A percentile compares a stretch with the other conserved stretches of the same genome.
These are phyloP conservation scores for Plasmodium gallinaceum DNA, from an alignment of 169 alveolate genomes.

Conservation along the genomic window DNA sequence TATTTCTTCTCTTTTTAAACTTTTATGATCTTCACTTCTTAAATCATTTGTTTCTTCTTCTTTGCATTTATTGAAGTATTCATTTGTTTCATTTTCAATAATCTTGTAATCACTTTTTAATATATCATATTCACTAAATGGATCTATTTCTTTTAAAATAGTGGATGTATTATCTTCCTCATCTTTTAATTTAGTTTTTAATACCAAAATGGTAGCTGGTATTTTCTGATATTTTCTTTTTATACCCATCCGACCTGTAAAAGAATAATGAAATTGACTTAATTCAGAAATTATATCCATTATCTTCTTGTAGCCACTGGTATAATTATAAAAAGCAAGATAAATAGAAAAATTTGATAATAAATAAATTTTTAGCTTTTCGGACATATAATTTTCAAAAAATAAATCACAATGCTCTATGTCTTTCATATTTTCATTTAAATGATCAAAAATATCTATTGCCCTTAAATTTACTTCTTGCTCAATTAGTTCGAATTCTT, in stretches of 20 bases:
- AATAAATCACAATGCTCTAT: conserved; percentile 35
- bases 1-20: background rate
- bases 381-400: conserved; percentile 55
- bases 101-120: conserved; percentile 54
- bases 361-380: conserved; percentile 72
- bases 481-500: conserved; percentile 50
- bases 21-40: background rate
- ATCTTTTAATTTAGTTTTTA: conserved; percentile 56
- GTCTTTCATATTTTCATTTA: conserved; percentile 16
- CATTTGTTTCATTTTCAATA: background rate
- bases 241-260: conserved; percentile 86
- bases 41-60: conserved; percentile 7
- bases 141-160: conserved; percentile 51
- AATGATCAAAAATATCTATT: conserved; percentile 22
- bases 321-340: conserved; percentile 80
- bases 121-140: conserved; percentile 70
- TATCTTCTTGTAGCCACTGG: conserved; percentile 72
- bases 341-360: conserved; percentile 79
- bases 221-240: conserved; percentile 81
- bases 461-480: conserved; percentile 24
- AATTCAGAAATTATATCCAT: conserved; percentile 48
- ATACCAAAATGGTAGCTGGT: conserved; percentile 81
- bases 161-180: conserved; percentile 67
- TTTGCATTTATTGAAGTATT: background rate
- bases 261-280: conserved; percentile 77